phyloP scores from a whole-genome alignment of 2,329 filamentous ascomycete species.

The Talaromyces sp. region DNA sequence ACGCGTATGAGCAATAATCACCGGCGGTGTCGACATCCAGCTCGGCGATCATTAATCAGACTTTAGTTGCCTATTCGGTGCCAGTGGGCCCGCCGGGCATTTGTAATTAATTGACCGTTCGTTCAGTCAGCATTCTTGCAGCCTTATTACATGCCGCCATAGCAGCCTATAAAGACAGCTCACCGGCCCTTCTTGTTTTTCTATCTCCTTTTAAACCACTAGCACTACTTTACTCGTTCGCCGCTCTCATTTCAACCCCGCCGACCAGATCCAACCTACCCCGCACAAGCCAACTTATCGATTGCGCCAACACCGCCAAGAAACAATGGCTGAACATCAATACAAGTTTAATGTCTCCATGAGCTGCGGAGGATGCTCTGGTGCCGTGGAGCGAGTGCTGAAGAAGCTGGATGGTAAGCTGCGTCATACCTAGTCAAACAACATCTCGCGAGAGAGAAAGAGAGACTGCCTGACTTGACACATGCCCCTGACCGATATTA shows the following conservation, averaged over 20 bases:
- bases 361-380: conserved; percentile 94
- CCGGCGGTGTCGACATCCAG: neutral
- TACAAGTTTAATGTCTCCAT: conserved; percentile 96
- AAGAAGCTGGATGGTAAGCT: conserved; percentile 81
- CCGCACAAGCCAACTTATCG: neutral
- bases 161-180: neutral
- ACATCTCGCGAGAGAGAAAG: neutral
- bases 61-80: neutral
- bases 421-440: neutral
- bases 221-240: neutral
- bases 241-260: neutral
- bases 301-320: neutral
- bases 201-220: neutral
- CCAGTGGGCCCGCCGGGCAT: neutral
- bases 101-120: neutral
- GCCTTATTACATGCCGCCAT: no score
- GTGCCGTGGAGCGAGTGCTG: conserved; percentile 84
- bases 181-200: neutral
- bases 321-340: conserved; percentile 69
- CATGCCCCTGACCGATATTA: neutral
- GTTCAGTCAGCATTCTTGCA: neutral
- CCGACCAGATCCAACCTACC: neutral
- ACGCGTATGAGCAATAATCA: neutral
- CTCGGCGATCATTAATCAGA: neutral
- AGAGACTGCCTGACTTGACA: neutral